These are phyloP conservation scores for Aquanectria penicillioides DNA, from an alignment of 2,329 filamentous ascomycete species.

Conservation along the genomic window DNA sequence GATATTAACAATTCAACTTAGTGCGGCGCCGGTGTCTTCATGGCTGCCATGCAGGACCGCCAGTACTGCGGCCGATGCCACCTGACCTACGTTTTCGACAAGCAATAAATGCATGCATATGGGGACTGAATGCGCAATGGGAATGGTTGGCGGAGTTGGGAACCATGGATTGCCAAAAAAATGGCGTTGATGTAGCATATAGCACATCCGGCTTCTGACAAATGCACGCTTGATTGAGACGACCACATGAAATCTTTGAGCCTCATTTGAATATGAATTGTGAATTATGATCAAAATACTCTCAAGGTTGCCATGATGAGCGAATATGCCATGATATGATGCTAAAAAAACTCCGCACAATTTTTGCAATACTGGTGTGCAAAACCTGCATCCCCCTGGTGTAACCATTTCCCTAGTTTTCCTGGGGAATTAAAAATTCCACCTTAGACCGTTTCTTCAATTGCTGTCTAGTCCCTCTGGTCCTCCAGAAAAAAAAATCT, in stretches of 20 bases:
- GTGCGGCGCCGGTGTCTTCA: slow-evolving; percentile 99
- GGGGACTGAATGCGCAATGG: slow-evolving; percentile 43
- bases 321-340: neutral
- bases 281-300: too few species aligned
- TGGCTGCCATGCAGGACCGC: slow-evolving; percentile 99
- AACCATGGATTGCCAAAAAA: slow-evolving; percentile 47
- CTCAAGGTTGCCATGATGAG: neutral
- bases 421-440: too few species aligned
- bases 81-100: slow-evolving; percentile 79
- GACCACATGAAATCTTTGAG: too few species aligned
- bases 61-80: slow-evolving; percentile 91
- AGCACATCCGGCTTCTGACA: slow-evolving; percentile 53
- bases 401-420: too few species aligned
- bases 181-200: slow-evolving; percentile 57
- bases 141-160: slow-evolving; percentile 44
- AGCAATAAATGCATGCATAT: slow-evolving; percentile 60
- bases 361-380: too few species aligned
- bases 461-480: neutral
- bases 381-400: too few species aligned
- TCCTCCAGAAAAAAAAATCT: too few species aligned
- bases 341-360: neutral
- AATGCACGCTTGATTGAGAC: slow-evolving; percentile 51
- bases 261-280: too few species aligned
- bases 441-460: too few species aligned
- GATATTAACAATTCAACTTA: slow-evolving; percentile 55